Evolutionary conservation across 176 grass and related monocot species (phyloP), one percentile per base, ranked within the genome.

Genomic region (Avena eriantha): DNA sequence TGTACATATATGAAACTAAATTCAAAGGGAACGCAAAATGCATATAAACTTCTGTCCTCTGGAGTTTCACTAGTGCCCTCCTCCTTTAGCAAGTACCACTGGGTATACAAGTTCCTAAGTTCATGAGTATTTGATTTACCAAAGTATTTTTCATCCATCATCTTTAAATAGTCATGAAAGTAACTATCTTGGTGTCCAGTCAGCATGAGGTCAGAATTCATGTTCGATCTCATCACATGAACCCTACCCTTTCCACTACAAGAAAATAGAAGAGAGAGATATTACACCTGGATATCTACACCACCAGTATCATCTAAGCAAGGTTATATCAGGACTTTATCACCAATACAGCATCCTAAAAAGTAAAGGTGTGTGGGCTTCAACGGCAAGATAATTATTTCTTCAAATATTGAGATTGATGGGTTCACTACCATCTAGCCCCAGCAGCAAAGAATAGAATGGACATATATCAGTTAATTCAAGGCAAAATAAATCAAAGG

Each of bases 401-500:
- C 78, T 80, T 80, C 48, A 55, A 14, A 54, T 35, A 77, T 34
- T 13, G 23, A 73, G 19, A 23, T 47, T 23, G 41, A 23, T 73
- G 8, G 23, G 23, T 76, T 51, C 14, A 76, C 73, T 5, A 26
- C 10, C 41, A 17, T 2, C 23, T 56, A 73, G 4, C 35, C 21
- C 17, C 7, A 33, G 33, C 14, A 49, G 84, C 21, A 15, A 65
- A n/a, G 21, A 43, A 60, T 16, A 79, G 11, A 84, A 84, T 46
- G 1, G 8, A 11, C 19, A 26, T 26, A 41, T 24, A 75, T 84
- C 18, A 39, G 34, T 11, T 79, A 47, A 60, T 73, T 29, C 21
- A 68, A 80, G 41, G 74, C 56, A 80, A 58, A 74, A 83, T 10
- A 84, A 67, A 50, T 84, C 75, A 80, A 84, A 84, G 57, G 67